Evolutionary conservation across 768 basidiomycete genomes (phyloP).

Genomic region (Boletus pseudo-olivaceus): DNA sequence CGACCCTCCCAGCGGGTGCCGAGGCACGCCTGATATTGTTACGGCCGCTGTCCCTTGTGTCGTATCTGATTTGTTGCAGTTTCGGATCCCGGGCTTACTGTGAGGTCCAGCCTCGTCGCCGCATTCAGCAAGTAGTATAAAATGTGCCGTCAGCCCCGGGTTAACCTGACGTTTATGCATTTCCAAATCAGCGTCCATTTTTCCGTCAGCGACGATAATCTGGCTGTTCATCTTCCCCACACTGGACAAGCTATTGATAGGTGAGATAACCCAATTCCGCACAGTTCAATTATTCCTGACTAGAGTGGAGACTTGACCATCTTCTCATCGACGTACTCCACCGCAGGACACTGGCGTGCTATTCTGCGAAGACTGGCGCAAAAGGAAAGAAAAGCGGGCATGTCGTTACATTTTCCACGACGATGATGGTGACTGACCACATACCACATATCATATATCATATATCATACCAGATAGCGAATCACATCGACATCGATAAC

Average conservation of each 20-base stretch:
- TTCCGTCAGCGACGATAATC: conserved; percentile 7
- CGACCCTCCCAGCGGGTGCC: neutral
- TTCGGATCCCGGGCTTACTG: conserved; percentile 6
- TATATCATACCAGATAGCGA: conserved; percentile 1
- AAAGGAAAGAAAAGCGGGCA: neutral
- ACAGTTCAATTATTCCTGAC: neutral
- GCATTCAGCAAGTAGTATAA: conserved; percentile 9
- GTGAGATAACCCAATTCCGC: conserved; percentile 14
- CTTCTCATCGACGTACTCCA: too few relatives aligned
- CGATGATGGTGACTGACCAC: conserved; percentile 8
- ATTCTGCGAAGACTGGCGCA: neutral
- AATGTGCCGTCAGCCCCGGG: neutral
- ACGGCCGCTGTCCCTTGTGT: neutral
- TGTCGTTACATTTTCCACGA: conserved; percentile 7
- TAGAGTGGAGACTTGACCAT: too few relatives aligned
- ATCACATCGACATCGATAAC: conserved; percentile 31
- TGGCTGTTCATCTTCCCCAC: conserved; percentile 15
- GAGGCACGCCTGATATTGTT: neutral
- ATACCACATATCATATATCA: conserved; percentile 16
- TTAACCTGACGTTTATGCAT: too few relatives aligned
- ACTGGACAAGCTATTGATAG: conserved; percentile 18
- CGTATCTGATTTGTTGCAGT: neutral
- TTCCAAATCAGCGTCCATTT: conserved; percentile 1
- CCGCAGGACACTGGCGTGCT: neutral
- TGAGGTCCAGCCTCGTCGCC: neutral